Conservation (phyloP, 2,329 filamentous ascomycete genomes). For the Xylariales sp. region DNA sequence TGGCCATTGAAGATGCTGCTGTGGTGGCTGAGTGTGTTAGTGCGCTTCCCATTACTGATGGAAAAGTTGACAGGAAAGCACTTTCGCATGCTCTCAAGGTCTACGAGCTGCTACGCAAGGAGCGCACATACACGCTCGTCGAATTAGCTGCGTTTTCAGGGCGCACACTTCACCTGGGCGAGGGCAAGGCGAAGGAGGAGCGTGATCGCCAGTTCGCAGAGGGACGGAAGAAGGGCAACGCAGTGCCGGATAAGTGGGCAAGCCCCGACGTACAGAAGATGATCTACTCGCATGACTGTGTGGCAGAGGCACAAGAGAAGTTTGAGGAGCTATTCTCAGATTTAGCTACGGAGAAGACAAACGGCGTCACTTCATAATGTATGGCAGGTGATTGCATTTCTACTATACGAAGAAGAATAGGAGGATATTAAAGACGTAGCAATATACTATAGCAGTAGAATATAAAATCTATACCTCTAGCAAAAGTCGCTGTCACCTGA, state of each 20-base stretch:
- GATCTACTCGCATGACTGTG: constrained; percentile 74
- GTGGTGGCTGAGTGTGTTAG: constrained; percentile 65
- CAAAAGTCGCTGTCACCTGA: constrained; percentile 4
- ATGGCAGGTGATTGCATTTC: background rate
- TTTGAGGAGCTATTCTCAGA: constrained; percentile 61
- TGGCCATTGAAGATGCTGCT: constrained; percentile 75
- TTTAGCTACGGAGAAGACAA: constrained; percentile 37
- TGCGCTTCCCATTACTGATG: constrained; percentile 29
- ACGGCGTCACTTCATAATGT: constrained; percentile 30
- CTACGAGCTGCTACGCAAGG: constrained; percentile 68
- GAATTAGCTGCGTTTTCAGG: constrained; percentile 64
- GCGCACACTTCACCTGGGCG: constrained; percentile 67
- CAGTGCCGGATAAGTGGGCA: constrained; percentile 75
- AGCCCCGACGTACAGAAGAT: constrained; percentile 75
- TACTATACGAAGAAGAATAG: constrained; percentile 7
- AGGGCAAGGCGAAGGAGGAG: constrained; percentile 69
- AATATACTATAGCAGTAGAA: constrained; percentile 14
- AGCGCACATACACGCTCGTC: constrained; percentile 64
- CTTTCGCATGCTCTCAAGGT: constrained; percentile 63
- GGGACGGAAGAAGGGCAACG: constrained; percentile 60
- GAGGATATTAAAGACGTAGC: constrained; percentile 11
- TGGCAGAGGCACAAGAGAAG: constrained; percentile 62
- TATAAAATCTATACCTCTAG: constrained; percentile 18
- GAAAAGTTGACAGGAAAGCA: constrained; percentile 47
- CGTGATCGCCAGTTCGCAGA: constrained; percentile 67